These are phyloP conservation scores for Suillus placidus DNA, from an alignment of 768 basidiomycete genomes.

Conservation along the genomic window DNA sequence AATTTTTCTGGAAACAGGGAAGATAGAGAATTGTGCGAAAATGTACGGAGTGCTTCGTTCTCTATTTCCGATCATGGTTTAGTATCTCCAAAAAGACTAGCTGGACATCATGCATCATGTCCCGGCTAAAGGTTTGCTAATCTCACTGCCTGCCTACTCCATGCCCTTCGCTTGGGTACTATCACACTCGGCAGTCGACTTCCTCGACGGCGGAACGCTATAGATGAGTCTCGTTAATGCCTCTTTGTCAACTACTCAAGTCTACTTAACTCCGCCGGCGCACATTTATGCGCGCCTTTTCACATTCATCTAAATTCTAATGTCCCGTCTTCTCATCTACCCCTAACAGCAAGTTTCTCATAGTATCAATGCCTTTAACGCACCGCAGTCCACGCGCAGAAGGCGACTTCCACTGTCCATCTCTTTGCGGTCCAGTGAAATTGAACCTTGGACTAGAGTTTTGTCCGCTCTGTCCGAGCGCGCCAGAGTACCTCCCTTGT, in stretches of 20 bases:
- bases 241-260: background rate
- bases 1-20: background rate
- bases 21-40: background rate
- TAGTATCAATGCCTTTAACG: background rate
- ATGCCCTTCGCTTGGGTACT: background rate
- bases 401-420: background rate
- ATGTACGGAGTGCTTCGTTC: background rate
- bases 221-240: background rate
- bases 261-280: background rate
- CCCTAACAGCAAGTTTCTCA: background rate
- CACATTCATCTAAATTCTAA: background rate
- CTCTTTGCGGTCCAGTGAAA: background rate
- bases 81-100: background rate
- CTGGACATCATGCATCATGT: background rate
- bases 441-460: constrained; percentile 2
- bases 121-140: background rate
- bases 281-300: background rate
- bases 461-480: background rate
- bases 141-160: background rate
- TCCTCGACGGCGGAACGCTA: background rate
- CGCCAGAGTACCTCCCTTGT: background rate
- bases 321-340: background rate
- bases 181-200: background rate
- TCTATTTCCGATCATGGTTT: background rate
- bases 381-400: constrained; percentile 4